Evolutionary conservation across 169 alveolate species (phyloP), one percentile per base, ranked within the genome.

Genomic region (Ichthyophthirius multifiliis): DNA sequence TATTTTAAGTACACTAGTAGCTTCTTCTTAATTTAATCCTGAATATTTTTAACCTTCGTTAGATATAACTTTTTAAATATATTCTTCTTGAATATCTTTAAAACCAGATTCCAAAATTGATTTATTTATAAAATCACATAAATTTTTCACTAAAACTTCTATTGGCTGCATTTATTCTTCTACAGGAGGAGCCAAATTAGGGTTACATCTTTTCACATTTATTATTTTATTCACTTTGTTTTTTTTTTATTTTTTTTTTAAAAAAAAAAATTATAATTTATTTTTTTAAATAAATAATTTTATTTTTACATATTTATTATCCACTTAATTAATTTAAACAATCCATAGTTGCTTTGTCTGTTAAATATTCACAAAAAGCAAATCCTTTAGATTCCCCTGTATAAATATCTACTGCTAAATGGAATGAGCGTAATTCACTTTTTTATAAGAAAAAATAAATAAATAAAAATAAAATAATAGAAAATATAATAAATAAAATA

Each of bases 311-410:
- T 32, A 65, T 65, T 20, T 65, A 13, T 18, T 32, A 65, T 1
- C 77, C 77, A 67, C 46, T 67, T 20, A 67, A 20, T 67, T 34
- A 35, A 34, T 67, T 37, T 31, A 67, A n/a, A 18, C 63, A 34
- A 9, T 37, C 43, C 20, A 34, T 62, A 9, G 77, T 67, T 39
- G 43, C 35, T 41, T 44, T 20, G 10, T 35, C 46, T 12, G 48
- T 67, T 15, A 34, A 16, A 18, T 37, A 67, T 67, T 67, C 77
- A 41, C 77, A 67, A 41, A 67, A 67, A 5, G 77, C 77, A 67
- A 37, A 67, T 31, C 77, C 77, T 37, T 67, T 67, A 0, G 77
- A 67, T 39, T 67, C 43, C 16, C 46, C 41, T 18, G 77, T 67
- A 20, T 37, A 18, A 32, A 37, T 67, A 67, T 67, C 77, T 7